Conservation (phyloP, 176 grass and related monocot genomes). For the Pharus latifolius region DNA sequence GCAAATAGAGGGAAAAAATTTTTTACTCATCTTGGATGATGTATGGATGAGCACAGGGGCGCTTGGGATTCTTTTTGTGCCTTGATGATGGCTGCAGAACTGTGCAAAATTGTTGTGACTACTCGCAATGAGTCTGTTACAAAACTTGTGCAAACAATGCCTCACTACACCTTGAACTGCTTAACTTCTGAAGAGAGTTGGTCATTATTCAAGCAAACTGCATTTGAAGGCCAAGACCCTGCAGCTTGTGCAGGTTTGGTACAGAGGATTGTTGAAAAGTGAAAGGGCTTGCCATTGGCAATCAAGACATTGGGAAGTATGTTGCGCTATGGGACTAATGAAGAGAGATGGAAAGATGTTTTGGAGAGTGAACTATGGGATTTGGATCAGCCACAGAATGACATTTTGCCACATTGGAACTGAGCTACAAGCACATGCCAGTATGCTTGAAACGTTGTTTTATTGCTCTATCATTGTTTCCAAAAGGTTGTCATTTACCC, state of each 20-base stretch:
- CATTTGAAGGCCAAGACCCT: neutral
- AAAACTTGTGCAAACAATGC: constrained; percentile 10
- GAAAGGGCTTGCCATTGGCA: constrained; percentile 17
- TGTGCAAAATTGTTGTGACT: constrained; percentile 15
- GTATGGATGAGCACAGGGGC: constrained; percentile 12
- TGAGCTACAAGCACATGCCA: constrained; percentile 19
- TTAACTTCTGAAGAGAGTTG: neutral
- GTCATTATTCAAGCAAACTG: neutral
- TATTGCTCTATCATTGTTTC: neutral
- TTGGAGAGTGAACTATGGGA: constrained; percentile 26
- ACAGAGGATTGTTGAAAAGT: constrained; percentile 6
- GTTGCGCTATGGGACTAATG: neutral
- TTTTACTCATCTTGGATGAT: constrained; percentile 24
- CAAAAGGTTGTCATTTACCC: constrained; percentile 2
- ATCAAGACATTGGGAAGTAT: constrained; percentile 12
- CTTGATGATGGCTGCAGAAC: neutral
- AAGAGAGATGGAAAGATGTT: constrained; percentile 9
- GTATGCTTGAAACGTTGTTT: constrained; percentile 15
- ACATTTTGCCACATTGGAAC: constrained; percentile 18
- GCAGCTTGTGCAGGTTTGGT: neutral
- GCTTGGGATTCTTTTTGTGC: constrained; percentile 4
- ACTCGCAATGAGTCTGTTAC: constrained; percentile 14
- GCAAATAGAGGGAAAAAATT: neutral
- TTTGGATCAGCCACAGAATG: neutral
- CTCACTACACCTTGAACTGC: neutral